Evolutionary conservation across 2,329 filamentous ascomycete genomes (phyloP).

Genomic region (Tolypocladium pustulatum): DNA sequence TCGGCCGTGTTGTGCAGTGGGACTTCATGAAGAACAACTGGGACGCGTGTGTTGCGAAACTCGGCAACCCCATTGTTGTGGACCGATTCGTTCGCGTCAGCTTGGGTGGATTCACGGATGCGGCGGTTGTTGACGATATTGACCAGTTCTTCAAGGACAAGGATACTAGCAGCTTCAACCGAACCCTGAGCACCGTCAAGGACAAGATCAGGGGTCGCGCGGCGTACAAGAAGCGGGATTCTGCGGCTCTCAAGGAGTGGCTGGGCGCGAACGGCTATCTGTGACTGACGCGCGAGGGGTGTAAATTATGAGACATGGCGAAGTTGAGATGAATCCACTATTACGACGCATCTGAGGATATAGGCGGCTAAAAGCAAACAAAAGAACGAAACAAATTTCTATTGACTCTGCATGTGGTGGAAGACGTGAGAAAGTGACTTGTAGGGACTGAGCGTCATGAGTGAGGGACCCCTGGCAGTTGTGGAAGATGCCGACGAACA

Average conservation of each 20-base stretch:
- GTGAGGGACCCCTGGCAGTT: no score
- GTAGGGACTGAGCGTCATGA: no score
- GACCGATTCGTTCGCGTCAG: slow-evolving; percentile 79
- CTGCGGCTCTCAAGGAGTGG: slow-evolving; percentile 67
- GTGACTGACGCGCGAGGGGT: slow-evolving; percentile 12
- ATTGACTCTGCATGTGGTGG: neutral
- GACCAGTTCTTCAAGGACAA: slow-evolving; percentile 75
- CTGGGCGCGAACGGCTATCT: slow-evolving; percentile 42
- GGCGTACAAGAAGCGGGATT: slow-evolving; percentile 71
- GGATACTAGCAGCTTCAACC: slow-evolving; percentile 77
- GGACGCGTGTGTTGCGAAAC: slow-evolving; percentile 57
- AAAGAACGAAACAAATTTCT: neutral
- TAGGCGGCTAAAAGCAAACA: neutral
- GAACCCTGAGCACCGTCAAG: slow-evolving; percentile 73
- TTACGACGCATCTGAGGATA: neutral
- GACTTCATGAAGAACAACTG: slow-evolving; percentile 78
- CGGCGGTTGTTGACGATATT: slow-evolving; percentile 63
- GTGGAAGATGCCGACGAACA: no score
- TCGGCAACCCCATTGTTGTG: slow-evolving; percentile 77
- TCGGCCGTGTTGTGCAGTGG: slow-evolving; percentile 70
- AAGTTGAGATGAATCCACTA: no score
- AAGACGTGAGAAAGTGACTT: no score
- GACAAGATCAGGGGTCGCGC: slow-evolving; percentile 80
- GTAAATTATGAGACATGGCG: neutral
- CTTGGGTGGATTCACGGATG: slow-evolving; percentile 68